Evolutionary conservation across 257 asterid genomes (phyloP), one percentile per base, ranked within the genome.

Genomic region (Fraxinus americana): DNA sequence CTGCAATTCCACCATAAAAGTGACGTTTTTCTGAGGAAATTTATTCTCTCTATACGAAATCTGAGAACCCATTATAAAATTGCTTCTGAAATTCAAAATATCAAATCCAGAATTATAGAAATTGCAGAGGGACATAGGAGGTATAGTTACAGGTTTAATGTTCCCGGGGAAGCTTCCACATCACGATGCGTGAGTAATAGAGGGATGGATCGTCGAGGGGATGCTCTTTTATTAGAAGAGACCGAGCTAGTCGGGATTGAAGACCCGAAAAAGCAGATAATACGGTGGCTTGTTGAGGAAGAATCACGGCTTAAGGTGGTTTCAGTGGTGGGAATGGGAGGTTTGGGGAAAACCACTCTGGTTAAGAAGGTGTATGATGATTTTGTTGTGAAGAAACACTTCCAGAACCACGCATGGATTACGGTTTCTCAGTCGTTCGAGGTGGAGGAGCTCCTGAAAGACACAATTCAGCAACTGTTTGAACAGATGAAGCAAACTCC

Each of bases 351-450:
- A 66, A 76, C 84, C 45, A 76, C 81, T 32, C 25, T 81, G 65
- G 81, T 76, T 7, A 81, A 70, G 73, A 81, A 66, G 57, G 81
- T 81, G 13, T 79, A 34, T 1, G 83, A 79, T 23, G 75, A 76
- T 76, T 30, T 30, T 41, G 4, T 4, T 14, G 79, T 67, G 54
- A 83, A 79, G 83, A 79, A 75, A 43, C 72, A 76, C 27, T 83
- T 86, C 82, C 76, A 82, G 1, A 19, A 32, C 21, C 86, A 71
- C 43, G 88, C 79, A 0, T 81, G 87, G 86, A 66, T 86, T 70
- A 81, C 89, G 21, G 72, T 86, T 25, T 83, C 86, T 17, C 75
- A 79, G 71, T 65, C 77, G 7, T 41, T 41, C 16, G 48, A 69
- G 12, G 21, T 77, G 70, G 80, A 77, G 57, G 81, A 59, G 13